Conservation (phyloP, 139 green algal species). For the Picochlorum sp. region DNA sequence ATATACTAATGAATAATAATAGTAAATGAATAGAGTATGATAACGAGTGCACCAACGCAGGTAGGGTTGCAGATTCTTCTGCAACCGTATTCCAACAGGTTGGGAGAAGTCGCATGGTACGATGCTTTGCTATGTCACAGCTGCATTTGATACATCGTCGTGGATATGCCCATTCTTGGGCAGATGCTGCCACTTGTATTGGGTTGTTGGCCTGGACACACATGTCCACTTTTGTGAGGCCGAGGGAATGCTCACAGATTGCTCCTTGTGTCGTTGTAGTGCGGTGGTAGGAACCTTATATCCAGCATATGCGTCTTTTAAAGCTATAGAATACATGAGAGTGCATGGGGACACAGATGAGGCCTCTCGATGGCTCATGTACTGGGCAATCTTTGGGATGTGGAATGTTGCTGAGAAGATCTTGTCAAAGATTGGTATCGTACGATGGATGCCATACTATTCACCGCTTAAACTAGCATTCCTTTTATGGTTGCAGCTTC, state of each 20-base stretch:
- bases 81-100: conserved; percentile 19
- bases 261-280: conserved; percentile 4
- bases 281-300: conserved; percentile 19
- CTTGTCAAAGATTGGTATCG: not conserved
- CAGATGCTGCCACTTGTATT: no score
- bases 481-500: conserved; percentile 49
- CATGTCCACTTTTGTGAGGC: not conserved
- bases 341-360: not conserved
- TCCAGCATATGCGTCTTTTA: conserved; percentile 28
- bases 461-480: conserved; percentile 40
- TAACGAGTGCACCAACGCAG: conserved; percentile 3
- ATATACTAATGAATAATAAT: not conserved
- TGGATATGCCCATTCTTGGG: no score
- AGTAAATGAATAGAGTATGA: not conserved
- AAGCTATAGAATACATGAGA: conserved; percentile 19
- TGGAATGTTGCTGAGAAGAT: conserved; percentile 14
- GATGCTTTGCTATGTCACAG: not conserved
- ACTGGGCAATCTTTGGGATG: conserved; percentile 18
- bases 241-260: not conserved
- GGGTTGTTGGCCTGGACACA: not conserved
- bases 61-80: conserved; percentile 23
- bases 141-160: not conserved
- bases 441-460: conserved; percentile 43
- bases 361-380: conserved; percentile 3
- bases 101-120: conserved; percentile 20